These are phyloP conservation scores for Hippophae rhamnoides DNA, from an alignment of 306 rosid species.

Conservation along the genomic window DNA sequence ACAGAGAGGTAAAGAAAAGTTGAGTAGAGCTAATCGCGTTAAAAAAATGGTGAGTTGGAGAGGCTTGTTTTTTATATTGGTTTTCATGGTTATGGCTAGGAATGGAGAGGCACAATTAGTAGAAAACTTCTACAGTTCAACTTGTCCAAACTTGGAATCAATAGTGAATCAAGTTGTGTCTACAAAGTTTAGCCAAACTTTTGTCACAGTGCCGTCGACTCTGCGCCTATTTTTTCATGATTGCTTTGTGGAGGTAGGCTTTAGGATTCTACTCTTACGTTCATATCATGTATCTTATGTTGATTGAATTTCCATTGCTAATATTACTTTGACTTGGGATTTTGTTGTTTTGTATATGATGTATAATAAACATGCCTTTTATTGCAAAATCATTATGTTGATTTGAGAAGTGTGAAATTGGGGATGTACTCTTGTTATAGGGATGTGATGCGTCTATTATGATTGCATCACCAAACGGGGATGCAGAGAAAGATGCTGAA, in stretches of 20 bases:
- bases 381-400: too few species aligned
- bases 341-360: too few species aligned
- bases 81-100: conserved; percentile 8
- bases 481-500: conserved; percentile 60
- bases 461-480: conserved; percentile 49
- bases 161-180: conserved; percentile 58
- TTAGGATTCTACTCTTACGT: background rate
- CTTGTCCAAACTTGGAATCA: conserved; percentile 60
- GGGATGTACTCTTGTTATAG: conserved; percentile 17
- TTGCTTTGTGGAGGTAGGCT: conserved; percentile 62
- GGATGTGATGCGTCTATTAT: conserved; percentile 80
- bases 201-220: conserved; percentile 54
- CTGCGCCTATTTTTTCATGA: conserved; percentile 81
- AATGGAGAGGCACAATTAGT: conserved; percentile 34
- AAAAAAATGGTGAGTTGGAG: conserved; percentile 11
- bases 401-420: background rate
- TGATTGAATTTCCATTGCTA: too few species aligned
- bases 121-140: conserved; percentile 45
- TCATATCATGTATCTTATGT: too few species aligned
- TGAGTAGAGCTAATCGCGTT: background rate
- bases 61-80: conserved; percentile 13
- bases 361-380: too few species aligned
- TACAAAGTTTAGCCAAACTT: conserved; percentile 39
- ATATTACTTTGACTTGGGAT: too few species aligned
- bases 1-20: background rate